phyloP scores from a whole-genome alignment of 2,329 filamentous ascomycete species.

The Arthrobotrys sinensis region DNA sequence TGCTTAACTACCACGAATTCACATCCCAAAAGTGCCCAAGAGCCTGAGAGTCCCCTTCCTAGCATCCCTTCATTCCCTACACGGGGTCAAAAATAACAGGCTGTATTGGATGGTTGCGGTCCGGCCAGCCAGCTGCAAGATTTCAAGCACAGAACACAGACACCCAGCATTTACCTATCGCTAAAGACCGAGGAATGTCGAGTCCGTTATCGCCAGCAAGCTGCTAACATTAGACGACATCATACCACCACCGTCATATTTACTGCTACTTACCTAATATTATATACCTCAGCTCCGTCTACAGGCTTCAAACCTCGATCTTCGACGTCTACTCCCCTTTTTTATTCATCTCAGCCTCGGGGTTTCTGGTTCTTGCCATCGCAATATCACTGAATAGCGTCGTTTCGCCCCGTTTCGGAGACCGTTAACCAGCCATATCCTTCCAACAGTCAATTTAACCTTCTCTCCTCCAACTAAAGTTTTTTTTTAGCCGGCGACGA shows the following conservation, averaged over 20 bases:
- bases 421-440: slow-evolving; percentile 15
- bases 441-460: slow-evolving; percentile 13
- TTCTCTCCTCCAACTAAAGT: slow-evolving; percentile 23
- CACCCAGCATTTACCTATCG: slow-evolving; percentile 58
- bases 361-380: slow-evolving; percentile 7
- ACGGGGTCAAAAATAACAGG: slow-evolving; percentile 25
- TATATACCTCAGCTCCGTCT: slow-evolving; percentile 26
- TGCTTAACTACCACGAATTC: not conserved
- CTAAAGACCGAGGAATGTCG: slow-evolving; percentile 50
- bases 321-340: not conserved
- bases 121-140: slow-evolving; percentile 48
- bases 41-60: not conserved
- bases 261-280: slow-evolving; percentile 15
- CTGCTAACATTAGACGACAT: slow-evolving; percentile 26
- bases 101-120: slow-evolving; percentile 41
- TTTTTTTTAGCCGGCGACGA: slow-evolving; percentile 47
- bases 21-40: not conserved
- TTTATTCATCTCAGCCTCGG: slow-evolving; percentile 4
- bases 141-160: slow-evolving; percentile 30
- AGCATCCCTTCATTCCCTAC: slow-evolving; percentile 11
- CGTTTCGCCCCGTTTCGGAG: slow-evolving; percentile 19
- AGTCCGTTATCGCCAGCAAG: slow-evolving; percentile 51
- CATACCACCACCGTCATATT: slow-evolving; percentile 28
- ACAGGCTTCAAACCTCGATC: slow-evolving; percentile 7
- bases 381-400: slow-evolving; percentile 22